Percentiles rank a stretch among this genome's conserved stretches.
These are phyloP conservation scores for Boletus insuetus DNA, from an alignment of 768 basidiomycete species.

Conservation along the genomic window DNA sequence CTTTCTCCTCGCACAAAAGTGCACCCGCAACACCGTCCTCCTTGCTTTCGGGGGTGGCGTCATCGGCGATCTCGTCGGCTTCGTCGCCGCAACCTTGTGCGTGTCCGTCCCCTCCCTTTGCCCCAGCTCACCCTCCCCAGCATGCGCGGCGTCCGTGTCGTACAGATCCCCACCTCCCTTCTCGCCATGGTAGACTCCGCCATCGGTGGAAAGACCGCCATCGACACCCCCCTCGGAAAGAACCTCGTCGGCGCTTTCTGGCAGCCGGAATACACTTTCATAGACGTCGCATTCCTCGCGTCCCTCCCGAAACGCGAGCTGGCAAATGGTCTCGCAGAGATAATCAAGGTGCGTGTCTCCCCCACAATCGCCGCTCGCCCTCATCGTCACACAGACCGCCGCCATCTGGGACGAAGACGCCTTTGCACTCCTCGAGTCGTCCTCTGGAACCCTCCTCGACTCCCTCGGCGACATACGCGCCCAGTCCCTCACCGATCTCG, in stretches of 20 bases:
- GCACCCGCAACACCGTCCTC: slow-evolving; percentile 91
- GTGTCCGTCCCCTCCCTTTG: slow-evolving; percentile 19
- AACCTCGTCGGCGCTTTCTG: slow-evolving; percentile 98
- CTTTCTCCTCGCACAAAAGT: slow-evolving; percentile 81
- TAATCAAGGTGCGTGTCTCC: slow-evolving; percentile 73
- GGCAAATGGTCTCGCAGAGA: slow-evolving; percentile 98
- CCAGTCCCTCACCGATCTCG: slow-evolving; percentile 57
- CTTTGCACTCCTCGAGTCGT: slow-evolving; percentile 85
- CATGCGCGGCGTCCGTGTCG: slow-evolving; percentile 95
- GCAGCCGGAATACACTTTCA: slow-evolving; percentile 97
- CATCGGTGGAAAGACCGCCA: slow-evolving; percentile 98
- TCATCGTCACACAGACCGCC: slow-evolving; percentile 65
- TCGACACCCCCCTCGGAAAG: slow-evolving; percentile 97
- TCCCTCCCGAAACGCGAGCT: slow-evolving; percentile 91
- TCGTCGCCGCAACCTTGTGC: slow-evolving; percentile 95
- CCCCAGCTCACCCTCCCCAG: slow-evolving; percentile 38
- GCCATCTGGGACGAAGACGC: slow-evolving; percentile 97
- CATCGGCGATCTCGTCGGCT: slow-evolving; percentile 94
- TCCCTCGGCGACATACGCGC: slow-evolving; percentile 68
- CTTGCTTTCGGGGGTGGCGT: slow-evolving; percentile 96
- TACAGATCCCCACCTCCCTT: slow-evolving; percentile 94
- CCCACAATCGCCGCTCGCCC: not conserved
- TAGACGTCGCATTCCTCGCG: slow-evolving; percentile 94
- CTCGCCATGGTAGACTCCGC: slow-evolving; percentile 99
- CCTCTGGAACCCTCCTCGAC: slow-evolving; percentile 78